A percentile compares a stretch with the other conserved stretches of the same genome.
Conservation (phyloP, 202 grass and related monocot species). For the Panicum hallii region DNA sequence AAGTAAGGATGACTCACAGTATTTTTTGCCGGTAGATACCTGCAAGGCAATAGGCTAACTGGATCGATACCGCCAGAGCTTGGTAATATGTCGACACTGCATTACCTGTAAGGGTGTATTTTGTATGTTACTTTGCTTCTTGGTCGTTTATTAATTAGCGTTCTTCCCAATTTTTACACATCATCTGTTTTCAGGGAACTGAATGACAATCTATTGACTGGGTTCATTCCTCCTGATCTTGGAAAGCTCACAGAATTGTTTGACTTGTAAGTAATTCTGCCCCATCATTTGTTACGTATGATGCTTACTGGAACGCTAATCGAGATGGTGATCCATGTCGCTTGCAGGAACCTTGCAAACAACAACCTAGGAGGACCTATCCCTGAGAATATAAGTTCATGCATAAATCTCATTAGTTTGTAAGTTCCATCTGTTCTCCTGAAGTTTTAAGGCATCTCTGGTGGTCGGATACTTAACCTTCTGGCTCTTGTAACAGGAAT, state of each 20-base stretch:
- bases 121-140: constrained; percentile 23
- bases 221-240: constrained; percentile 80
- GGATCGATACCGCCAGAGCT: constrained; percentile 85
- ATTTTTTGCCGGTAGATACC: constrained; percentile 53
- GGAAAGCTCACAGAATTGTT: constrained; percentile 78
- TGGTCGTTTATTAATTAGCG: constrained; percentile 16
- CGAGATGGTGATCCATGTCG: neutral
- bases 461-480: constrained; percentile 22
- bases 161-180: constrained; percentile 16
- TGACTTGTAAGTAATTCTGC: constrained; percentile 73
- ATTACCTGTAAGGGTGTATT: constrained; percentile 74
- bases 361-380: constrained; percentile 81
- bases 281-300: constrained; percentile 18
- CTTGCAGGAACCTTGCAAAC: constrained; percentile 78
- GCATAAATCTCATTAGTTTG: constrained; percentile 81
- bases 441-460: neutral
- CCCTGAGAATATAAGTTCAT: constrained; percentile 83
- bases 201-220: constrained; percentile 72
- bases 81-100: constrained; percentile 86
- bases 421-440: constrained; percentile 47
- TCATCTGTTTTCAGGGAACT: constrained; percentile 71
- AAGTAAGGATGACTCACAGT: constrained; percentile 29
- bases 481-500: constrained; percentile 61
- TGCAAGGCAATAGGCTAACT: constrained; percentile 77
- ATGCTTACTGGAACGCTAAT: constrained; percentile 29